These are phyloP conservation scores for Fomitopsis pulvina DNA, from an alignment of 768 basidiomycete species.

Conservation along the genomic window DNA sequence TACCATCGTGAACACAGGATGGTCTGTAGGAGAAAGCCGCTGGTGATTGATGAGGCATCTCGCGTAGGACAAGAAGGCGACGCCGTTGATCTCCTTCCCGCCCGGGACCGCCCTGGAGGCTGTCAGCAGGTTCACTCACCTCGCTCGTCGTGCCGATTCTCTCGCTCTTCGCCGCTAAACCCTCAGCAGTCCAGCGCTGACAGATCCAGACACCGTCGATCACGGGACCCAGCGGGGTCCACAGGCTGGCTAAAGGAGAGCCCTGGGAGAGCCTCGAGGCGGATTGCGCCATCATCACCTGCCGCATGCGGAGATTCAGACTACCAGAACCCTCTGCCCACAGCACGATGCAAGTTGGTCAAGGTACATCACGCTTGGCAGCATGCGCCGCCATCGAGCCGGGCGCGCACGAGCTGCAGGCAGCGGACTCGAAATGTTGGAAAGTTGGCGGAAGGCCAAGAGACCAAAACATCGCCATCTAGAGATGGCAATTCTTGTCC, in stretches of 20 bases:
- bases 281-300: conserved; percentile 13
- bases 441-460: neutral
- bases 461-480: neutral
- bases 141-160: neutral
- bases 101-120: neutral
- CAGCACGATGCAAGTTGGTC: conserved; percentile 7
- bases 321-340: conserved; percentile 18
- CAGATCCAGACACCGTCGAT: conserved; percentile 4
- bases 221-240: conserved; percentile 10
- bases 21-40: neutral
- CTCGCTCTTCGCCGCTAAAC: neutral
- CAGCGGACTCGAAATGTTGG: neutral
- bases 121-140: neutral
- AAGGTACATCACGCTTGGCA: neutral
- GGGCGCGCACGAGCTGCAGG: neutral
- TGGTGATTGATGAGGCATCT: conserved; percentile 1
- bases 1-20: neutral
- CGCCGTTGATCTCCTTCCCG: neutral
- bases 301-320: conserved; percentile 5
- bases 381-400: neutral
- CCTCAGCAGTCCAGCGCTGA: conserved; percentile 3
- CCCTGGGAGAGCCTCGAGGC: conserved; percentile 18
- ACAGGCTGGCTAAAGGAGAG: conserved; percentile 6
- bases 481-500: neutral
- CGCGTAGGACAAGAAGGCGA: neutral